Percentiles rank a stretch among this genome's conserved stretches.
These are phyloP conservation scores for Penicillium fimorum DNA, from an alignment of 495 filamentous ascomycete species.

Conservation along the genomic window DNA sequence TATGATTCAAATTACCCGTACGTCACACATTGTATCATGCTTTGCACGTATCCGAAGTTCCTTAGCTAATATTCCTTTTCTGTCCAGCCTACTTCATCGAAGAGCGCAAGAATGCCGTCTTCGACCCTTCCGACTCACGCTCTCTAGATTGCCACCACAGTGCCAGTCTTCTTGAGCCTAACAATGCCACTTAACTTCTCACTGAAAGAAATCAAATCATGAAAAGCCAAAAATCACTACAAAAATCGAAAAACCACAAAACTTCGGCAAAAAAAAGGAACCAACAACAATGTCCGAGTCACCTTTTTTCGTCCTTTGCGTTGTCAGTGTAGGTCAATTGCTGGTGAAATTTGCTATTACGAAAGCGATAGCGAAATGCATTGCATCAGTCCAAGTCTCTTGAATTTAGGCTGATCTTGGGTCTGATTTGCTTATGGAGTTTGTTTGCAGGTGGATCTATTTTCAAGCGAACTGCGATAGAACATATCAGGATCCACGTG, in stretches of 20 bases:
- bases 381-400: slow-evolving; percentile 1
- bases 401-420: neutral
- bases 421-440: slow-evolving; percentile 7
- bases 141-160: slow-evolving; percentile 67
- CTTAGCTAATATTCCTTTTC: slow-evolving; percentile 4
- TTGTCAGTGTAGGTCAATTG: slow-evolving; percentile 4
- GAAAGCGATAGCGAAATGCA: slow-evolving; percentile 9
- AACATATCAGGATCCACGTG: neutral
- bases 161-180: slow-evolving; percentile 56
- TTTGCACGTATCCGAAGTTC: neutral
- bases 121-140: slow-evolving; percentile 63
- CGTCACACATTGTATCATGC: slow-evolving; percentile 26
- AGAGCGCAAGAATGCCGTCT: slow-evolving; percentile 47
- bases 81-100: slow-evolving; percentile 41
- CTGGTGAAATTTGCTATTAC: neutral
- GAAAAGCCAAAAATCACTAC: neutral
- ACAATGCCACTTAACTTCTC: slow-evolving; percentile 5
- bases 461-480: slow-evolving; percentile 2
- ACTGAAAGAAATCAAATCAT: neutral
- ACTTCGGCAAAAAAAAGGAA: neutral
- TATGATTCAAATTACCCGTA: slow-evolving; percentile 58
- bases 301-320: neutral
- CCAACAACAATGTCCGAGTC: neutral
- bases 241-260: neutral
- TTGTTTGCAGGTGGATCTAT: slow-evolving; percentile 2